phyloP scores from a whole-genome alignment of 192 early-diverging fungal genomes.

The Bifiguratus adelaidae region DNA sequence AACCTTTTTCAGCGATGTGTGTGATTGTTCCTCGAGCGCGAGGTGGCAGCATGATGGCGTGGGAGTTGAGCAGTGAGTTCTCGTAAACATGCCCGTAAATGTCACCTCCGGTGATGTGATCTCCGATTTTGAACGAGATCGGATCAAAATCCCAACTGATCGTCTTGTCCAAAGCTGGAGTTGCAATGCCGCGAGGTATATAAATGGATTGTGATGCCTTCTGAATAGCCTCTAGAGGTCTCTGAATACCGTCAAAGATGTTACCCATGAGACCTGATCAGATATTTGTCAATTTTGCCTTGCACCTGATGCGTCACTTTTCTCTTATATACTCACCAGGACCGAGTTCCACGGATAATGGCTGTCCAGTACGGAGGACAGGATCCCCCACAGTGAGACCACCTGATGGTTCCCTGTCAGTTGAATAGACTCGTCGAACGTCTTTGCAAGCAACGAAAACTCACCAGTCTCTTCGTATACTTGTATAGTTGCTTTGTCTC shows the following conservation, averaged over 20 bases:
- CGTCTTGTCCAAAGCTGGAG: conserved; percentile 90
- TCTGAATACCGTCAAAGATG: conserved; percentile 99
- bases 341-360: conserved; percentile 95
- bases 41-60: conserved; percentile 93
- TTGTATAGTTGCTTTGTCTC: conserved; percentile 99
- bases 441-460: conserved; percentile 1
- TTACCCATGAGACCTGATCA: conserved; percentile 67
- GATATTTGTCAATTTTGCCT: not conserved
- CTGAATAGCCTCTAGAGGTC: conserved; percentile 83
- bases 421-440: not conserved
- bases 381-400: conserved; percentile 99
- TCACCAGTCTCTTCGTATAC: conserved; percentile 98
- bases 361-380: conserved; percentile 95
- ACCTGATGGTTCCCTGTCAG: conserved; percentile 53
- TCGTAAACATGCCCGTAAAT: conserved; percentile 91
- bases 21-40: conserved; percentile 92
- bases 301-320: not conserved
- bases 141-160: conserved; percentile 95
- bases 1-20: conserved; percentile 86
- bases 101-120: conserved; percentile 98
- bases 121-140: conserved; percentile 83
- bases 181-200: conserved; percentile 97
- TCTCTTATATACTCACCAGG: conserved; percentile 58
- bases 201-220: conserved; percentile 93
- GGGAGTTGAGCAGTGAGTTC: conserved; percentile 85